Conservation (phyloP, 2,329 filamentous ascomycete species). For the Fusarium burgessii region DNA sequence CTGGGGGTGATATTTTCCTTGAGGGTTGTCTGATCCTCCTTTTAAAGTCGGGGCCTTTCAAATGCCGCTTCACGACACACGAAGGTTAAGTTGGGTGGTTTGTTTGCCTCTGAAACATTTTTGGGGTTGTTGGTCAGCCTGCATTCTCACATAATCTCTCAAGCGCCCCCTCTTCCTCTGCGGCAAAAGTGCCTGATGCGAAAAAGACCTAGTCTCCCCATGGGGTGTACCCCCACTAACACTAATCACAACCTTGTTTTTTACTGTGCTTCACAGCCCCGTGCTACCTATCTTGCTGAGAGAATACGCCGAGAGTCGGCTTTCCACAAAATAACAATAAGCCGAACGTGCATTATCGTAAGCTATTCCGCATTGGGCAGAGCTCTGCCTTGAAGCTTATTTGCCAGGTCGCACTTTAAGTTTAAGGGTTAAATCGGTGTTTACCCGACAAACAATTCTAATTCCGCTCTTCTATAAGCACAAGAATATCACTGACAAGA, state of each 20-base stretch:
- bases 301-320: background rate
- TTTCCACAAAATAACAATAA: background rate
- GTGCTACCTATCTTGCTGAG: background rate
- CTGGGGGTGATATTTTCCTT: background rate
- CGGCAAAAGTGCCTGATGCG: background rate
- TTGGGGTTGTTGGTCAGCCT: background rate
- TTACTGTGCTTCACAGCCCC: background rate
- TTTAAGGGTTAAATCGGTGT: background rate
- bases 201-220: background rate
- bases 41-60: background rate
- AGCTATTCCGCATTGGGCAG: background rate
- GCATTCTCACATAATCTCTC: background rate
- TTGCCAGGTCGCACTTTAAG: rapidly evolving
- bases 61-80: background rate
- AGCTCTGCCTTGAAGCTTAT: background rate
- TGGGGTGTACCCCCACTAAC: background rate
- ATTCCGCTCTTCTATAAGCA: no score
- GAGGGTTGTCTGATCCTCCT: background rate
- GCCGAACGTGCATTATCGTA: background rate
- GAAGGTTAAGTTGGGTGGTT: background rate
- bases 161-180: background rate
- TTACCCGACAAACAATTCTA: background rate
- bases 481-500: no score
- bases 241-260: background rate
- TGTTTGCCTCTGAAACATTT: background rate